Conservation (phyloP, 352 stramenopile genomes). For the Blastocystis sp. region DNA sequence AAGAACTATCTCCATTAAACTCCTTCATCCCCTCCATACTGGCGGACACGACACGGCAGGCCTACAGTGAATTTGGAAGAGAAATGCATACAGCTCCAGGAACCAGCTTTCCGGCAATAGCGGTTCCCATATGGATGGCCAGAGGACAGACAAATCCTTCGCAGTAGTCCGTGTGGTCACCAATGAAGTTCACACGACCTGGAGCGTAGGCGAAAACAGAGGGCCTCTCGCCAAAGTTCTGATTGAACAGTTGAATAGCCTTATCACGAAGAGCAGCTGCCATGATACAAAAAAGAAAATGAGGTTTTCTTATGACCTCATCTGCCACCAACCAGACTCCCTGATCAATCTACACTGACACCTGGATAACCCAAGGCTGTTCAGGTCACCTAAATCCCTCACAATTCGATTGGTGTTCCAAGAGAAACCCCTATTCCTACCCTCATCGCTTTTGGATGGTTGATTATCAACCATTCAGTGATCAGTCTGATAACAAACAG, state of each 20-base stretch:
- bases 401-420: too few relatives aligned
- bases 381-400: too few relatives aligned
- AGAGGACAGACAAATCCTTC: slow-evolving; percentile 87
- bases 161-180: slow-evolving; percentile 90
- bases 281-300: background rate
- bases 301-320: background rate
- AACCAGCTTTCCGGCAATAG: background rate
- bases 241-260: background rate
- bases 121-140: slow-evolving; percentile 75
- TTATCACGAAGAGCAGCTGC: background rate
- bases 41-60: background rate
- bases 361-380: too few relatives aligned
- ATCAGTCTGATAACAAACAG: background rate
- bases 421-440: too few relatives aligned
- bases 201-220: slow-evolving; percentile 68
- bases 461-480: too few relatives aligned
- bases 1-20: slow-evolving; percentile 53
- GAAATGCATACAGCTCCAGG: background rate
- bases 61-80: background rate
- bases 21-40: background rate
- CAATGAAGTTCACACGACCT: slow-evolving; percentile 87
- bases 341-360: too few relatives aligned
- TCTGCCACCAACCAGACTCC: too few relatives aligned
- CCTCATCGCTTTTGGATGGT: too few relatives aligned
- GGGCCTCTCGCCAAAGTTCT: background rate